These are phyloP conservation scores for Solanum sejunctum DNA, from an alignment of 257 asterid genomes.

Conservation along the genomic window DNA sequence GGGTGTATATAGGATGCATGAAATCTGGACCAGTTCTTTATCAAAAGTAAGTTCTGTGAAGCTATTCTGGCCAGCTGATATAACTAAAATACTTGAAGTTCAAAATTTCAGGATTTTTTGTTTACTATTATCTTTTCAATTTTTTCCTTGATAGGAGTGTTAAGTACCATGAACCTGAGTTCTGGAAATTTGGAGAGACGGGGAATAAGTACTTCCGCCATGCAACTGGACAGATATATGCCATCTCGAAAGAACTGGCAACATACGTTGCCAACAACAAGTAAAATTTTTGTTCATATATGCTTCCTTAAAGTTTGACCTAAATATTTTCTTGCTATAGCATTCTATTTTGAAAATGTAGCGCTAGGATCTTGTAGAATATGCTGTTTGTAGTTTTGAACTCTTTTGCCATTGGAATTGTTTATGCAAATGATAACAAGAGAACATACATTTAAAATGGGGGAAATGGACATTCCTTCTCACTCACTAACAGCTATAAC, in stretches of 20 bases:
- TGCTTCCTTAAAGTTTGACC: not conserved
- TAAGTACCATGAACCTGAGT: conserved; percentile 1
- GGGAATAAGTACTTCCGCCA: not conserved
- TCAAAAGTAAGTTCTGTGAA: conserved; percentile 24
- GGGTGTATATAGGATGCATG: conserved; percentile 56
- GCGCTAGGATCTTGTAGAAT: not conserved
- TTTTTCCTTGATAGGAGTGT: not conserved
- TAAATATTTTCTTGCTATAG: not conserved
- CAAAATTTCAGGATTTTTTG: not conserved
- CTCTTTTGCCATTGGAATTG: not conserved
- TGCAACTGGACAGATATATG: conserved; percentile 1
- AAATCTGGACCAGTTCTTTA: conserved; percentile 54
- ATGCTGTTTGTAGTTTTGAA: not conserved
- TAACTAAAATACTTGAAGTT: not conserved
- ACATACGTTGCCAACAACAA: not conserved
- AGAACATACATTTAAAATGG: not conserved
- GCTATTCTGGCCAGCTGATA: not conserved
- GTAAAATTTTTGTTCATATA: not conserved
- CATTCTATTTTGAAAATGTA: not conserved
- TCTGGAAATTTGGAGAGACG: not conserved
- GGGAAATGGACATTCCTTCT: not conserved
- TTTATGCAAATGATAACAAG: not conserved
- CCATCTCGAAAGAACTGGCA: not conserved
- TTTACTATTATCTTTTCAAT: not conserved
- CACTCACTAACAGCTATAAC: not conserved